Percentiles rank a stretch among this genome's conserved stretches.
Conservation (phyloP, 768 basidiomycete genomes). For the Lenzites betulinus region DNA sequence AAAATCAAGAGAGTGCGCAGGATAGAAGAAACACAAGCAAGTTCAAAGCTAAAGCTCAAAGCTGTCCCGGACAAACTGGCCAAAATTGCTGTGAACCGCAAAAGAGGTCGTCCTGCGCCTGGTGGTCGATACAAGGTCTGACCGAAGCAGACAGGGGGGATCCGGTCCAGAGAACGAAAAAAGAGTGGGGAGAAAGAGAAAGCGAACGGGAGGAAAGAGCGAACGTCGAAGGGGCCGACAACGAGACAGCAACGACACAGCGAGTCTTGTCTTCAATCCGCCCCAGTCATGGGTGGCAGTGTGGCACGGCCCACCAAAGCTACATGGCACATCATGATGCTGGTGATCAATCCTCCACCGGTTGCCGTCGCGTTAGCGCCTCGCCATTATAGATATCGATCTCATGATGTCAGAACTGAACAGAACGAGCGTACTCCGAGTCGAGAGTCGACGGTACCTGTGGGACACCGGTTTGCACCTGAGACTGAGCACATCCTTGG, state of each 20-base stretch:
- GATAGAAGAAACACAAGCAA: slow-evolving; percentile 22
- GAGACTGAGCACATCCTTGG: background rate
- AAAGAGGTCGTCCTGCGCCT: slow-evolving; percentile 46
- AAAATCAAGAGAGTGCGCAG: slow-evolving; percentile 24
- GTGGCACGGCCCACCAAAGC: slow-evolving; percentile 12
- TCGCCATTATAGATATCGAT: slow-evolving; percentile 7
- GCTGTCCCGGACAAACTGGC: slow-evolving; percentile 32
- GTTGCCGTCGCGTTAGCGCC: slow-evolving; percentile 11
- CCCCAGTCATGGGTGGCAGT: slow-evolving; percentile 3
- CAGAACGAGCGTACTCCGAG: no score
- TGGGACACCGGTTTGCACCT: no score
- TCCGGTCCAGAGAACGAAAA: slow-evolving; percentile 26
- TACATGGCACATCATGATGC: slow-evolving; percentile 22
- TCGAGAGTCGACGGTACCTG: no score
- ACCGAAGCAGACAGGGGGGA: slow-evolving; percentile 32
- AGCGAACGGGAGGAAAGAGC: slow-evolving; percentile 21
- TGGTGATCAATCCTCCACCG: slow-evolving; percentile 11
- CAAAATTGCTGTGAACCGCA: slow-evolving; percentile 27
- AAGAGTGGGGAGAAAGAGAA: slow-evolving; percentile 15
- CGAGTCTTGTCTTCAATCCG: slow-evolving; percentile 20
- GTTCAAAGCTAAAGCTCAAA: slow-evolving; percentile 26
- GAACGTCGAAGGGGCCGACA: slow-evolving; percentile 22
- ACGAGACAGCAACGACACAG: slow-evolving; percentile 11
- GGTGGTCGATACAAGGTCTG: slow-evolving; percentile 31
- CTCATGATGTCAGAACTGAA: background rate